Conservation (phyloP, 148 eudicot genomes). For the Hydrangea macrophylla region DNA sequence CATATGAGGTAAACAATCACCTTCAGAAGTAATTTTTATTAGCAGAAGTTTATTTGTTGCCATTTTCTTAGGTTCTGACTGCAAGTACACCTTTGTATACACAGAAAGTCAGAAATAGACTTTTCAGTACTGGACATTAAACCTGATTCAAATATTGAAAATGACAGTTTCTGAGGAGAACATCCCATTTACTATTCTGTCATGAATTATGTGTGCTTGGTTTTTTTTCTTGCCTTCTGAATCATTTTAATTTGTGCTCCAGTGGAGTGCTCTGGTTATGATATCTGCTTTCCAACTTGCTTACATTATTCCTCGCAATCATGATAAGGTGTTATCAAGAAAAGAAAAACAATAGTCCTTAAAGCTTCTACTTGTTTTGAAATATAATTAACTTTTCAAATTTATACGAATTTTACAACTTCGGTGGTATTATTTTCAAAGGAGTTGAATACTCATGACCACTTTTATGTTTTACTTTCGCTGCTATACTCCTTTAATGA, state of each 20-base stretch:
- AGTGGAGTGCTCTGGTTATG: not conserved
- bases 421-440: too few species aligned
- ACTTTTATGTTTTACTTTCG: too few species aligned
- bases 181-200: not conserved
- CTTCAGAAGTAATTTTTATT: not conserved
- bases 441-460: too few species aligned
- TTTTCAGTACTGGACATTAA: not conserved
- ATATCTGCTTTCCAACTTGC: constrained; percentile 1
- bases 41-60: not conserved
- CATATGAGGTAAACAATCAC: constrained; percentile 61
- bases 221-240: not conserved
- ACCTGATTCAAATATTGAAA: not conserved
- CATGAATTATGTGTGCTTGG: not conserved
- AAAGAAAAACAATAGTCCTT: not conserved
- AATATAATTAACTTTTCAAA: too few species aligned
- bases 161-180: not conserved
- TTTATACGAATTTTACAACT: too few species aligned
- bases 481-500: too few species aligned
- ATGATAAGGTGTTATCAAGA: not conserved
- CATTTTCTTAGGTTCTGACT: not conserved
- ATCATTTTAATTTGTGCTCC: not conserved
- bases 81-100: not conserved
- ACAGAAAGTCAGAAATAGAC: not conserved
- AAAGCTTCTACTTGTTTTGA: not conserved
- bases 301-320: not conserved